Base-by-base conservation (phyloP, 176 grass and related monocot genomes). In the Elaeis guineensis region DNA sequence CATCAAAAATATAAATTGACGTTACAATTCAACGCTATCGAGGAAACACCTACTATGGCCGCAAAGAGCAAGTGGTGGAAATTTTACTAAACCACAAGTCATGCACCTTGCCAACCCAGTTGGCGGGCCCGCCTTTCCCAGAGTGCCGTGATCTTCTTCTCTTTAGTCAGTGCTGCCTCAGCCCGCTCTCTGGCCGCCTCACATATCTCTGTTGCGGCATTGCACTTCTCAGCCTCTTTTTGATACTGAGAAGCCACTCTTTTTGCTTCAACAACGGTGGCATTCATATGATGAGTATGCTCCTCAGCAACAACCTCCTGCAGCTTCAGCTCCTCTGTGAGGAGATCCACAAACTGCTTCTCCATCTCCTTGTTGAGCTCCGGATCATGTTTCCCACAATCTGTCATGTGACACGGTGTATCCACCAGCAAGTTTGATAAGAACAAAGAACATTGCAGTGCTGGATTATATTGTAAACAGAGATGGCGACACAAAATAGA, bases 311-410 rank as follows among this genome's bases (percentile, higher is more conserved):
- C 88, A 57, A 77, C 61, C 76, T 86, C 87, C 52, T 98, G 88
- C 54, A 98, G 68, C 76, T 89, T 98, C 49, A 98, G 73, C 54
- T 98, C 93, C 76, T 98, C 88, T 0, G 90, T 92, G 19, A 98
- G 88, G 22, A 98, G 88, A 61, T 92, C 87, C 1, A 78, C 81
- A 52, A 82, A 82, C 49, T 92, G 88, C 56, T 86, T 98, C 73
- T 85, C 76, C 81, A 92, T 79, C 73, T 98, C 93, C 67, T 98
- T 84, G 20, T 22, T 64, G 66, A 83, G 84, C 21, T 92, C 88
- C 12, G 87, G 84, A 62, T 98, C 79, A 83, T 83, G 67, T 82
- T 89, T 83, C 49, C 82, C 84, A 52, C 93, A 98, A 77, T 88
- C 93, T 98, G 69, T 25, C 63, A 72, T 48, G 60, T 16, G 25